Percentiles rank a stretch among this genome's conserved stretches.
Conservation (phyloP, 2,329 filamentous ascomycete genomes). For the Aspergillus phoenicis region DNA sequence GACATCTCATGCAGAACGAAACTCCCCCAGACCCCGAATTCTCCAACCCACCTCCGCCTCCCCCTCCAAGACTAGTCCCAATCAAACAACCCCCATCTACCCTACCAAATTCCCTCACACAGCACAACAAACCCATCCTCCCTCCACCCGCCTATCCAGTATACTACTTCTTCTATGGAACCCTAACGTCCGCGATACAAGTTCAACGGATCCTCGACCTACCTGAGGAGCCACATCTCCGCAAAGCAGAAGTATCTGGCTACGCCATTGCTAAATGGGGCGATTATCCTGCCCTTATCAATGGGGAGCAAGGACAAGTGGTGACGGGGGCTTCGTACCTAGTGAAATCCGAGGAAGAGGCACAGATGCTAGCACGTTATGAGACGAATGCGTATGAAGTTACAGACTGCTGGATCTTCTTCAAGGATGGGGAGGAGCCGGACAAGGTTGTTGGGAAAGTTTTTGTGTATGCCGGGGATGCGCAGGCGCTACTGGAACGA, state of each 20-base stretch:
- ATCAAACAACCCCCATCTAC: not conserved
- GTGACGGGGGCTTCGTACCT: constrained; percentile 19
- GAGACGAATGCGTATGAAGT: constrained; percentile 5
- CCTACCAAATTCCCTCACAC: constrained; percentile 9
- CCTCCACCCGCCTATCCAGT: constrained; percentile 14
- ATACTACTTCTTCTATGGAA: constrained; percentile 37
- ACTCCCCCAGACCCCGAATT: too few species aligned
- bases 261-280: constrained; percentile 22
- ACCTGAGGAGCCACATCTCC: constrained; percentile 14
- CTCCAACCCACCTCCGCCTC: too few species aligned
- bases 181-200: constrained; percentile 24
- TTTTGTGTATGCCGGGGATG: constrained; percentile 32
- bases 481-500: constrained; percentile 22
- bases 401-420: not conserved
- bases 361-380: not conserved
- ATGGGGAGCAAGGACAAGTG: constrained; percentile 14
- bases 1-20: too few species aligned
- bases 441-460: constrained; percentile 22
- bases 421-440: constrained; percentile 8
- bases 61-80: too few species aligned
- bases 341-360: constrained; percentile 16
- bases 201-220: constrained; percentile 20
- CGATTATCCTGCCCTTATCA: constrained; percentile 21
- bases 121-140: constrained; percentile 2
- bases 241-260: constrained; percentile 16